Percentiles rank a stretch among this genome's conserved stretches.
These are phyloP conservation scores for Hevea brasiliensis DNA, from an alignment of 345 rosid genomes.

Conservation along the genomic window DNA sequence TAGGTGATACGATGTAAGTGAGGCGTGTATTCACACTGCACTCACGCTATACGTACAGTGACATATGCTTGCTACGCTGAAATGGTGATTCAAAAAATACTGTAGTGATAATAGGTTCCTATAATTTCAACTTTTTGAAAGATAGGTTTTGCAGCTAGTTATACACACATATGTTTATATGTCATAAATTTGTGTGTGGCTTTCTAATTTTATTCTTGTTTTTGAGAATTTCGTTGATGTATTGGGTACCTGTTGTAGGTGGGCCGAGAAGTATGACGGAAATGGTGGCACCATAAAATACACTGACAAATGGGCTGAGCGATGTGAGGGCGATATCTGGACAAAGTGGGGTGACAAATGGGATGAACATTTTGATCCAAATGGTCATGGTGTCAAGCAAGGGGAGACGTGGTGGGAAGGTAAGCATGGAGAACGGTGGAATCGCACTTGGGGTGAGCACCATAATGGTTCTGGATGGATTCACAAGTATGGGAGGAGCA, in stretches of 20 bases:
- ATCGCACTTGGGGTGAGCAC: conserved; percentile 90
- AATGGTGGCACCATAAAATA: conserved; percentile 84
- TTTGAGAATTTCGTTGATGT: neutral
- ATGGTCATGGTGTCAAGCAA: conserved; percentile 87
- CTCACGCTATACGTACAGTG: neutral
- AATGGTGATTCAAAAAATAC: neutral
- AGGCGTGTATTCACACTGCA: neutral
- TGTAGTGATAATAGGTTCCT: neutral
- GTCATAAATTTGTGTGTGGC: too few relatives aligned
- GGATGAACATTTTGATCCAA: conserved; percentile 80
- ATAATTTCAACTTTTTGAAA: neutral
- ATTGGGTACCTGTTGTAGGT: conserved; percentile 41
- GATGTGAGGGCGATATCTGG: conserved; percentile 80
- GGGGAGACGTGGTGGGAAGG: conserved; percentile 99
- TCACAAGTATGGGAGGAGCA: conserved; percentile 95
- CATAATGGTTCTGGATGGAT: conserved; percentile 93
- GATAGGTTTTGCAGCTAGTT: neutral
- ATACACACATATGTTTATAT: neutral
- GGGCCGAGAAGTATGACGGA: conserved; percentile 94
- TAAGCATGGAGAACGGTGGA: conserved; percentile 76
- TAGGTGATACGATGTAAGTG: neutral
- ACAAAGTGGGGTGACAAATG: conserved; percentile 98
- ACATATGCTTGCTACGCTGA: neutral
- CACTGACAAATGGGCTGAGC: conserved; percentile 96
- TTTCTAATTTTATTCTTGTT: neutral